Evolutionary conservation across 345 rosid genomes (phyloP).

Genomic region (Excoecaria cochinchinensis): DNA sequence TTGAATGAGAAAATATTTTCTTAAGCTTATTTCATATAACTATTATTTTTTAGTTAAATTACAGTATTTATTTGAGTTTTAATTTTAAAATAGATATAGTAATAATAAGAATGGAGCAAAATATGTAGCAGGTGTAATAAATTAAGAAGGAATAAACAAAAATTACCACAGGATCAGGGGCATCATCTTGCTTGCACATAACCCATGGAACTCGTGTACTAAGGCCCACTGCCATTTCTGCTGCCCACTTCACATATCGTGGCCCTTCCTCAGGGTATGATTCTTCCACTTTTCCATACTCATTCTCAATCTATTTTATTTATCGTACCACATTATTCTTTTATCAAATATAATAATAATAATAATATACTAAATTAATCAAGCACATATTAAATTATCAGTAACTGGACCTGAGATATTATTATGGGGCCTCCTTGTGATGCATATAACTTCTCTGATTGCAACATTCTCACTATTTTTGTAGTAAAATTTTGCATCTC

Average conservation of each 20-base stretch:
- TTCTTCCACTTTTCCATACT: constrained; percentile 53
- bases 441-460: constrained; percentile 58
- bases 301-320: constrained; percentile 66
- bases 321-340: neutral
- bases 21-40: too few relatives aligned
- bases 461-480: constrained; percentile 66
- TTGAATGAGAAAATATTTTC: too few relatives aligned
- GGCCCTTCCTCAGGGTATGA: constrained; percentile 57
- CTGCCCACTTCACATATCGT: constrained; percentile 72
- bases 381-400: too few relatives aligned
- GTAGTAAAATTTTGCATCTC: constrained; percentile 59
- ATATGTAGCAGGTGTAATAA: too few relatives aligned
- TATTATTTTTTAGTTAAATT: too few relatives aligned
- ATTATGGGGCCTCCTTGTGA: constrained; percentile 93
- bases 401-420: constrained; percentile 62
- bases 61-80: too few relatives aligned
- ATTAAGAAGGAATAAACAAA: too few relatives aligned
- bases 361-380: too few relatives aligned
- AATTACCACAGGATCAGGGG: constrained; percentile 81
- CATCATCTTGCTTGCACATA: constrained; percentile 88
- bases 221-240: constrained; percentile 63
- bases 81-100: too few relatives aligned
- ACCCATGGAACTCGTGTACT: constrained; percentile 86
- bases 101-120: too few relatives aligned
- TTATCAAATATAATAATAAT: too few relatives aligned